Conservation (phyloP, 768 basidiomycete genomes). For the Rhizopogon vesiculosus region DNA sequence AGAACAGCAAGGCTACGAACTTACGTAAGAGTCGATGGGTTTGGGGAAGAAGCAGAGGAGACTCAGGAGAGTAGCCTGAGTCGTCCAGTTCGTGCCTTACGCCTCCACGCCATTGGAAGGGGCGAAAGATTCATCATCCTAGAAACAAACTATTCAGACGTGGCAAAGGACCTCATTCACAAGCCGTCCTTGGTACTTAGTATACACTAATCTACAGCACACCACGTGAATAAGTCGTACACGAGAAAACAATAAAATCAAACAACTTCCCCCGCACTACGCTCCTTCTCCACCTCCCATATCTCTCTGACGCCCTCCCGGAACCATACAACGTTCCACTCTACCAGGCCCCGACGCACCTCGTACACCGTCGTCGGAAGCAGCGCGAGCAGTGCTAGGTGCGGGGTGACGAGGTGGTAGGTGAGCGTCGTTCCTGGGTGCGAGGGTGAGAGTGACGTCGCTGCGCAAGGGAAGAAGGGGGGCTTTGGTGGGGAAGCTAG, state of each 20-base stretch:
- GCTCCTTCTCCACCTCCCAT: constrained; percentile 66
- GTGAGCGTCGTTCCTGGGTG: constrained; percentile 70
- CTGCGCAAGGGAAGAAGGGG: constrained; percentile 65
- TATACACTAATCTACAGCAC: not conserved
- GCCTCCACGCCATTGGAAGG: too few relatives aligned
- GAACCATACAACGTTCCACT: constrained; percentile 86
- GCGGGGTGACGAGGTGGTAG: constrained; percentile 75
- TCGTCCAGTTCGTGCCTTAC: too few relatives aligned
- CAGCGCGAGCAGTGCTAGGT: constrained; percentile 66
- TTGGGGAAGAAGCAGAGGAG: too few relatives aligned
- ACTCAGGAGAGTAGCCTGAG: too few relatives aligned
- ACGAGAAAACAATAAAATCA: not conserved
- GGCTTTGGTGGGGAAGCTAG: constrained; percentile 28
- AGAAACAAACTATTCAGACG: too few relatives aligned
- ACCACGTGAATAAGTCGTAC: not conserved
- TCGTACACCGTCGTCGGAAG: constrained; percentile 72
- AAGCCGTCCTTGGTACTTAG: too few relatives aligned
- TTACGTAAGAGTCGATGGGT: too few relatives aligned
- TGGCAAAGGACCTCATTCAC: too few relatives aligned
- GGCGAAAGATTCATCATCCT: too few relatives aligned
- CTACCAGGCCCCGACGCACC: constrained; percentile 67
- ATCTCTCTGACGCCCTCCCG: constrained; percentile 82
- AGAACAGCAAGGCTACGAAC: too few relatives aligned
- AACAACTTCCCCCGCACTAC: constrained; percentile 17
- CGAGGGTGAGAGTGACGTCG: constrained; percentile 55